A percentile compares a stretch with the other conserved stretches of the same genome.
These are phyloP conservation scores for Verticillium isaacii DNA, from an alignment of 2,329 filamentous ascomycete species.

Conservation along the genomic window DNA sequence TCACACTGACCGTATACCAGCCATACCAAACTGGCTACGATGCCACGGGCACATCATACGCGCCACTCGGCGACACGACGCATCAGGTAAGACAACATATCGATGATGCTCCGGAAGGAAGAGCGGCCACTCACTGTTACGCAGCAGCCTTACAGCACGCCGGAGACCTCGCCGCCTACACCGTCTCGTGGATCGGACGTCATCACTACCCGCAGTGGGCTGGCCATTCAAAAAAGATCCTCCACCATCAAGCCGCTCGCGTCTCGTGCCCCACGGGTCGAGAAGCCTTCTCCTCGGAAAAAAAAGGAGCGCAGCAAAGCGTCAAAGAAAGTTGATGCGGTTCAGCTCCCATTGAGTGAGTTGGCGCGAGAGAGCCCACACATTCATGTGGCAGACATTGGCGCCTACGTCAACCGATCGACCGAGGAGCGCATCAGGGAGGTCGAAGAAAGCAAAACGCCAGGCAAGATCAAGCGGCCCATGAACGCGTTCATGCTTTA, in stretches of 20 bases:
- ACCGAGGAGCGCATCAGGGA: conserved; percentile 62
- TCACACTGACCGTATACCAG: background rate
- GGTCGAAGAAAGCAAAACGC: conserved; percentile 60
- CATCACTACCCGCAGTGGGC: conserved; percentile 32
- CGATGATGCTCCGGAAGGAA: background rate
- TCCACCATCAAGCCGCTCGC: conserved; percentile 17
- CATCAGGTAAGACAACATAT: conserved; percentile 8
- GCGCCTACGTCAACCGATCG: conserved; percentile 70
- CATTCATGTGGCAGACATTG: conserved; percentile 71
- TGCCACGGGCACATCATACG: conserved; percentile 6
- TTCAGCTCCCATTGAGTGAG: conserved; percentile 66
- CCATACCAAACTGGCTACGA: background rate
- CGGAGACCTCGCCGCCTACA: conserved; percentile 46
- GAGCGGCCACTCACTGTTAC: background rate
- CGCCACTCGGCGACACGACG: conserved; percentile 7
- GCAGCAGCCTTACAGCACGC: conserved; percentile 40
- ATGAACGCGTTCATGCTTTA: conserved; percentile 99
- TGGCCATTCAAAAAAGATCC: conserved; percentile 20
- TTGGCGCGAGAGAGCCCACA: conserved; percentile 58
- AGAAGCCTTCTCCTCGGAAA: conserved; percentile 28
- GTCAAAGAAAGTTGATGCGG: conserved; percentile 42
- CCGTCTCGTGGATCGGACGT: conserved; percentile 30
- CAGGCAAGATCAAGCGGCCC: conserved; percentile 78
- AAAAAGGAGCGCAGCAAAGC: conserved; percentile 36
- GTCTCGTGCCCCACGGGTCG: conserved; percentile 22